Evolutionary conservation across 2,329 filamentous ascomycete genomes (phyloP).

Genomic region (Aschersonia sp.): DNA sequence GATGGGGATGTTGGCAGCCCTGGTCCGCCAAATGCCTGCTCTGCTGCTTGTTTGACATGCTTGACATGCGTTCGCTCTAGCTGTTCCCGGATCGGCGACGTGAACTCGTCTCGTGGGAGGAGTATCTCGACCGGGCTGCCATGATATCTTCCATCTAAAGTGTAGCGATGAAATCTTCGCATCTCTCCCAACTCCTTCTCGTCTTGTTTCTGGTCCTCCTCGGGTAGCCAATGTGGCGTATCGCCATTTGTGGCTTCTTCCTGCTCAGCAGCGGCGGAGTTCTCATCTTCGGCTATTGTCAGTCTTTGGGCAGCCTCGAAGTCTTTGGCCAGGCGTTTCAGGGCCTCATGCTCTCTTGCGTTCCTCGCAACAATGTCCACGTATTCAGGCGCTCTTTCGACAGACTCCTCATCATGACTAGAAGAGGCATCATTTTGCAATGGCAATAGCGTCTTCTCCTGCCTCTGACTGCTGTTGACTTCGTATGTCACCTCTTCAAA

Average conservation of each 20-base stretch:
- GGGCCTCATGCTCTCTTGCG: conserved; percentile 39
- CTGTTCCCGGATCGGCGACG: conserved; percentile 54
- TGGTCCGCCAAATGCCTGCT: conserved; percentile 60
- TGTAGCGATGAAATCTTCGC: conserved; percentile 58
- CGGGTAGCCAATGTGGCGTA: conserved; percentile 14
- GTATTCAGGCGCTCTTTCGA: conserved; percentile 20
- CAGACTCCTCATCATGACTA: conserved; percentile 11
- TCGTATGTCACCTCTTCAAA: conserved; percentile 47
- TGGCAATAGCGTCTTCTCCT: conserved; percentile 2
- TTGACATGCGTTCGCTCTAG: conserved; percentile 54
- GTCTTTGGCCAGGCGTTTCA: conserved; percentile 40
- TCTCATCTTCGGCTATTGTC: conserved; percentile 18
- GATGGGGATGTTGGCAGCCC: conserved; percentile 65
- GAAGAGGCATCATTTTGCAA: conserved; percentile 4
- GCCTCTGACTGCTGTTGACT: conserved; percentile 7
- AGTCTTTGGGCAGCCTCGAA: conserved; percentile 33
- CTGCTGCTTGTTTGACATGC: conserved; percentile 61
- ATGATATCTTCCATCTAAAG: conserved; percentile 57
- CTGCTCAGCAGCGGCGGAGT: conserved; percentile 2
- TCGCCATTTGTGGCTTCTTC: conserved; percentile 12
- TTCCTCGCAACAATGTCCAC: conserved; percentile 35
- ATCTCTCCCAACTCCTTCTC: conserved; percentile 17
- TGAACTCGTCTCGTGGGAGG: conserved; percentile 57
- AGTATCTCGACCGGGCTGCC: conserved; percentile 60
- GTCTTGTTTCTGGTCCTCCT: conserved; percentile 14